Conservation (phyloP, 176 grass and related monocot genomes). For the Chrysopogon serrulatus region DNA sequence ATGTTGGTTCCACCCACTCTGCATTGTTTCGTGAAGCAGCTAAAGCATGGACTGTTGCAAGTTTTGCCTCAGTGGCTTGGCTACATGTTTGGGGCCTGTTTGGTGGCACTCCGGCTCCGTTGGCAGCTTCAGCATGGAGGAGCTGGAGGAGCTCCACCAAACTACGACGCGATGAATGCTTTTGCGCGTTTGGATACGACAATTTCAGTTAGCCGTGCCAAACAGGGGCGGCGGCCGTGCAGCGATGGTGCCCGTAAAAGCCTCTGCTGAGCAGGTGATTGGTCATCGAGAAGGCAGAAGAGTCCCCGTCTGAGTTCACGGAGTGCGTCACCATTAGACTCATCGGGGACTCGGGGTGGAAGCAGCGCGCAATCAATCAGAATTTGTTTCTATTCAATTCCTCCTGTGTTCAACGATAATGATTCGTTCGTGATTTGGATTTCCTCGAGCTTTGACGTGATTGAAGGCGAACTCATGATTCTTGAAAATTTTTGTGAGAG, state of each 20-base stretch:
- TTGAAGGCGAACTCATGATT: not conserved
- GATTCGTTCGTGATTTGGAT: not conserved
- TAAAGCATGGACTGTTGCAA: not conserved
- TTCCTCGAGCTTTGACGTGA: not conserved
- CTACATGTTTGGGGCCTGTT: not conserved
- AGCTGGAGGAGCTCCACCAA: not conserved
- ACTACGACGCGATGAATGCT: too few species aligned
- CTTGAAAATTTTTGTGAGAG: not conserved
- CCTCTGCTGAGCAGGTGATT: too few species aligned
- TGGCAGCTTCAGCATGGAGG: not conserved
- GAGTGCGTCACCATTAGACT: not conserved
- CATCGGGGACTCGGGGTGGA: not conserved
- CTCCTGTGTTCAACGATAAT: too few species aligned
- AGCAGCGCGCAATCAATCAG: too few species aligned
- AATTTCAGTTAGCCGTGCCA: not conserved
- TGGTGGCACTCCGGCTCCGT: not conserved
- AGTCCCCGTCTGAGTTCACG: not conserved
- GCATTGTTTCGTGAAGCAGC: not conserved
- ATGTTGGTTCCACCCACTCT: not conserved
- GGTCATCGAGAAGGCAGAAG: too few species aligned
- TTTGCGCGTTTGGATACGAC: too few species aligned
- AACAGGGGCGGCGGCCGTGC: too few species aligned
- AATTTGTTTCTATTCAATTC: too few species aligned
- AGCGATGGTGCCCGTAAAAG: too few species aligned
- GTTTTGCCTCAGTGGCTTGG: not conserved